Evolutionary conservation across 2,329 filamentous ascomycete species (phyloP), one percentile per base, ranked within the genome.

Genomic region (Epichloe elymi): DNA sequence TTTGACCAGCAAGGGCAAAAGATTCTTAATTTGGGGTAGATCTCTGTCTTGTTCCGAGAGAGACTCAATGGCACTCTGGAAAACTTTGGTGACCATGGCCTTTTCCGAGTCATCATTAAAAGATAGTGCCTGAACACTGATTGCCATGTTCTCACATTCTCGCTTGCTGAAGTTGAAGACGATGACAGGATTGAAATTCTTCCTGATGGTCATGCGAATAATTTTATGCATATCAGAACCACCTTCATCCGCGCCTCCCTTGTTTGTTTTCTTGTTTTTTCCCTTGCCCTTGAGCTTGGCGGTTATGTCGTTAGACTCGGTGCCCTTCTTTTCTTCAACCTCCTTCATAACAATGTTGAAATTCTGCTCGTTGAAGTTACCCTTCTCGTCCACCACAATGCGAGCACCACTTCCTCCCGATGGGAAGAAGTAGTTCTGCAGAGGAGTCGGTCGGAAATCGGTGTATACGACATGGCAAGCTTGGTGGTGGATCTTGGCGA

Each of bases 101-200:
- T 95, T 95, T 68, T 98, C 93, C 0, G 88, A 90, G 20, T 95
- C 88, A 57, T 95, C 89, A 70, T 98, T 98, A 78, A 98, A 96
- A 45, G 87, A 83, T 62, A 97, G 79, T 54, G 81, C 79, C 49
- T 83, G 91, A 71, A 96, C 90, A 59, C 88, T 80, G 45, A 98
- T 74, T 2, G 93, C 93, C 67, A 93, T 83, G 55, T 83, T 82
- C 70, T 98, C 93, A 65, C 91, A 96, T 61, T 97, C 91, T 57
- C 91, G 80, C 73, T 98, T 98, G 76, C 90, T 96, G 73, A 98
- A 98, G 69, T 91, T 97, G 79, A 98, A 98, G 39, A 98, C 89
- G 64, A 98, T 98, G 60, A 97, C 93, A 0, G 93, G 93, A 62
- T 98, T 96, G 70, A 93, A 94, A 64, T 86, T 93, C 72, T 90